Conservation (phyloP, 116 monocot species). For the Phalaenopsis hybrid region DNA sequence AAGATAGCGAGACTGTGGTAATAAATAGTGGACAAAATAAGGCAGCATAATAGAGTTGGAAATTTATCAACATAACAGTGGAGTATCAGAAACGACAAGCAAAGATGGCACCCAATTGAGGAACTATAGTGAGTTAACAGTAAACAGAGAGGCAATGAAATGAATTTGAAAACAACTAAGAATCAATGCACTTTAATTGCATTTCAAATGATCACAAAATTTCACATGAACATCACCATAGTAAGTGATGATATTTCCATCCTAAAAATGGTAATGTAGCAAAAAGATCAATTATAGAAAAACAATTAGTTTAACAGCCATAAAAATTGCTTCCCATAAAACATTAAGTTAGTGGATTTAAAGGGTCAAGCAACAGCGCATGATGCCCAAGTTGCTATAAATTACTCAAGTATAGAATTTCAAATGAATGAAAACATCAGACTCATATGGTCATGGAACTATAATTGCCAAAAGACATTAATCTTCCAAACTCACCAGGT, state of each 20-base stretch:
- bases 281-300: background rate
- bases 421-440: background rate
- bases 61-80: too few relatives aligned
- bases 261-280: background rate
- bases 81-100: too few relatives aligned
- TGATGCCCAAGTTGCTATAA: background rate
- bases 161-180: too few relatives aligned
- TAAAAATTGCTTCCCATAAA: background rate
- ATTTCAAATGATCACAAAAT: too few relatives aligned
- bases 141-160: too few relatives aligned
- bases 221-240: background rate
- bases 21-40: too few relatives aligned
- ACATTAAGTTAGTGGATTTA: background rate
- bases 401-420: background rate
- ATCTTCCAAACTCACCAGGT: slow-evolving; percentile 40
- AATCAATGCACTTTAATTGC: too few relatives aligned
- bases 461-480: background rate
- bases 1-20: too few relatives aligned
- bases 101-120: too few relatives aligned
- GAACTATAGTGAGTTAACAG: too few relatives aligned
- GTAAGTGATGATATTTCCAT: background rate
- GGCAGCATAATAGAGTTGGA: too few relatives aligned
- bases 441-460: background rate
- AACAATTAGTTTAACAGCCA: background rate
- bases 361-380: background rate